phyloP scores from a whole-genome alignment of 352 stramenopile genomes.

The Hyaloperonospora brassicae region DNA sequence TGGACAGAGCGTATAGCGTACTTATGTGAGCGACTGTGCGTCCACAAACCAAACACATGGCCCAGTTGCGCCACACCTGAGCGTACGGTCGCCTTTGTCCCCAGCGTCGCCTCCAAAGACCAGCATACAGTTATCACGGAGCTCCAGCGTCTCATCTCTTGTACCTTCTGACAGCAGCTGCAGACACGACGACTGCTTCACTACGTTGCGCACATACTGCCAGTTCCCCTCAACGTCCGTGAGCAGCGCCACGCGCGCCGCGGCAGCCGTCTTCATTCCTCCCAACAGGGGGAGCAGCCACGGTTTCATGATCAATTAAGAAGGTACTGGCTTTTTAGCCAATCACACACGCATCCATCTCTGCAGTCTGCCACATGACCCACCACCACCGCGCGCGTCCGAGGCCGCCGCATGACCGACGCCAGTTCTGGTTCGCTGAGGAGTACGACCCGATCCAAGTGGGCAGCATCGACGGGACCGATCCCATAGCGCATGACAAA shows the following conservation, averaged over 20 bases:
- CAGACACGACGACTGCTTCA: conserved; percentile 53
- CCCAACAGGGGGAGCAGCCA: too few species aligned
- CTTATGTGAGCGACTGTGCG: too few species aligned
- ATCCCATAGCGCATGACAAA: conserved; percentile 53
- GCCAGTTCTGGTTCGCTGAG: conserved; percentile 71
- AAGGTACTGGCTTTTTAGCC: too few species aligned
- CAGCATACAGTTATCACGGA: conserved; percentile 67
- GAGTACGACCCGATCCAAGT: conserved; percentile 61
- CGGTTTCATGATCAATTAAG: too few species aligned
- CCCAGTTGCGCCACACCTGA: conserved; percentile 57
- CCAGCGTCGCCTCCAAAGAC: conserved; percentile 88
- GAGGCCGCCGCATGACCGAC: too few species aligned
- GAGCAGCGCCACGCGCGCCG: conserved; percentile 50
- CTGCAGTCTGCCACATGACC: too few species aligned
- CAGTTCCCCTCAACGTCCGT: conserved; percentile 81
- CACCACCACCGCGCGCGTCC: too few species aligned
- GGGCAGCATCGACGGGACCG: conserved; percentile 66
- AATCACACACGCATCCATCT: too few species aligned
- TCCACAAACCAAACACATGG: too few species aligned
- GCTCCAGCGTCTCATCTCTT: conserved; percentile 39
- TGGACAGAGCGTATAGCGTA: too few species aligned
- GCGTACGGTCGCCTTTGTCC: conserved; percentile 86
- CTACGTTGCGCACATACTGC: conserved; percentile 63
- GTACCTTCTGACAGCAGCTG: conserved; percentile 21
- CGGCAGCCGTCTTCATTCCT: background rate